A percentile compares a stretch with the other conserved stretches of the same genome.
phyloP scores from a whole-genome alignment of 176 grass and related monocot genomes.

The Miscanthus lutarioriparius region DNA sequence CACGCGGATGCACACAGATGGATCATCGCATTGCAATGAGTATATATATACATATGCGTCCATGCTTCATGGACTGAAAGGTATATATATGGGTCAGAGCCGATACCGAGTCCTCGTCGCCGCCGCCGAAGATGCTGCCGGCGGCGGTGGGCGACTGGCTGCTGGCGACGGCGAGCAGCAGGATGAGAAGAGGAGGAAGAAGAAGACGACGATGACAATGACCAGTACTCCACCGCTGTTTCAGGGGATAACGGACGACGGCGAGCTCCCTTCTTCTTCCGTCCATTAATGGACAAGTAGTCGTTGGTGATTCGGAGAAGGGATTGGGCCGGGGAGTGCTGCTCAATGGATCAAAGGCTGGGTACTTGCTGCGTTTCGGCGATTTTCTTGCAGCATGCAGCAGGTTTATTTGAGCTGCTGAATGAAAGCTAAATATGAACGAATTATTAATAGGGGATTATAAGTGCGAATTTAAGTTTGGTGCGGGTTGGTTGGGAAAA shows the following conservation, averaged over 20 bases:
- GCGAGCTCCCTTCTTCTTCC: background rate
- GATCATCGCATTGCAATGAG: background rate
- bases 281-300: too few species aligned
- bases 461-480: background rate
- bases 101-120: background rate
- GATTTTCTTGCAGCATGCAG: too few species aligned
- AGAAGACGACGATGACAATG: background rate
- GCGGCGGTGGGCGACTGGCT: background rate
- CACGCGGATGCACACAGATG: too few species aligned
- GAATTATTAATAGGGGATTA: too few species aligned
- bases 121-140: conserved; percentile 16
- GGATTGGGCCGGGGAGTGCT: too few species aligned
- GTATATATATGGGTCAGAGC: background rate
- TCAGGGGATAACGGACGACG: background rate
- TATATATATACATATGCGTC: background rate
- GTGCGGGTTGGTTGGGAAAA: conserved; percentile 3
- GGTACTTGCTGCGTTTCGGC: background rate
- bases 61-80: background rate
- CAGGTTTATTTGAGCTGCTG: too few species aligned
- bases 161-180: background rate
- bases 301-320: background rate
- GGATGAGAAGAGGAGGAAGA: background rate
- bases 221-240: background rate
- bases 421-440: too few species aligned
- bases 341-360: too few species aligned